Evolutionary conservation across 352 stramenopile genomes (phyloP).

Genomic region (Phytophthora hybrid): DNA sequence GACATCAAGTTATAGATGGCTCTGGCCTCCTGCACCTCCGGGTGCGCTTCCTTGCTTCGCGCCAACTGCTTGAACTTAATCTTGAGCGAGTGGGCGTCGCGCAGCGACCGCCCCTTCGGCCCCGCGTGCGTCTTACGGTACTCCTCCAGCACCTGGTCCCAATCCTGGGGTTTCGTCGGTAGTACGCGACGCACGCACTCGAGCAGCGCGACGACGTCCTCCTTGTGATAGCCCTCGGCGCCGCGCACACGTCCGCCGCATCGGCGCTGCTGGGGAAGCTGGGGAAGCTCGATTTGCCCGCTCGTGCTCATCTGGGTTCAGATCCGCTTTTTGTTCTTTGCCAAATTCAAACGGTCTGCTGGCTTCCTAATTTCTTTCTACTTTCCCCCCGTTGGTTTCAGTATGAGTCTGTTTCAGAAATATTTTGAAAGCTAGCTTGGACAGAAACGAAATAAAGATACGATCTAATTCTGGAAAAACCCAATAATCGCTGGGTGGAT

Average conservation of each 20-base stretch:
- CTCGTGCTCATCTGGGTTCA: constrained; percentile 19
- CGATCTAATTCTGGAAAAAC: too few species aligned
- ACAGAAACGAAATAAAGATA: too few species aligned
- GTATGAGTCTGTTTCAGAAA: constrained; percentile 8
- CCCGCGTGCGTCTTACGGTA: constrained; percentile 40
- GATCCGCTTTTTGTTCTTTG: constrained; percentile 3
- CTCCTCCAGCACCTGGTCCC: constrained; percentile 36
- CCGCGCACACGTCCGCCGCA: constrained; percentile 34
- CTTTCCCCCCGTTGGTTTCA: constrained; percentile 13
- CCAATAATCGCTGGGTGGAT: too few species aligned
- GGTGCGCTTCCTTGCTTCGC: constrained; percentile 1
- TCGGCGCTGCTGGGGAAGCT: constrained; percentile 28
- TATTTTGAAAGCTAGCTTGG: neutral
- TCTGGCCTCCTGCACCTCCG: constrained; percentile 29
- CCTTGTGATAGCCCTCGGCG: constrained; percentile 44
- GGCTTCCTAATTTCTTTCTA: constrained; percentile 1
- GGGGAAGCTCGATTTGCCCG: constrained; percentile 5
- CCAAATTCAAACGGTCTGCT: constrained; percentile 3
- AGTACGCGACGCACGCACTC: constrained; percentile 25
- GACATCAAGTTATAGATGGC: constrained; percentile 29
- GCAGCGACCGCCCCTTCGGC: constrained; percentile 32
- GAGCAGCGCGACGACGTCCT: constrained; percentile 36
- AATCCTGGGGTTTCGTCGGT: constrained; percentile 30
- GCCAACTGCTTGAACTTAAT: constrained; percentile 47
- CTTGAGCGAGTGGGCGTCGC: constrained; percentile 36